Percentiles rank a stretch among this genome's conserved stretches.
These are phyloP conservation scores for Coniella lustricola DNA, from an alignment of 2,329 filamentous ascomycete genomes.

Conservation along the genomic window DNA sequence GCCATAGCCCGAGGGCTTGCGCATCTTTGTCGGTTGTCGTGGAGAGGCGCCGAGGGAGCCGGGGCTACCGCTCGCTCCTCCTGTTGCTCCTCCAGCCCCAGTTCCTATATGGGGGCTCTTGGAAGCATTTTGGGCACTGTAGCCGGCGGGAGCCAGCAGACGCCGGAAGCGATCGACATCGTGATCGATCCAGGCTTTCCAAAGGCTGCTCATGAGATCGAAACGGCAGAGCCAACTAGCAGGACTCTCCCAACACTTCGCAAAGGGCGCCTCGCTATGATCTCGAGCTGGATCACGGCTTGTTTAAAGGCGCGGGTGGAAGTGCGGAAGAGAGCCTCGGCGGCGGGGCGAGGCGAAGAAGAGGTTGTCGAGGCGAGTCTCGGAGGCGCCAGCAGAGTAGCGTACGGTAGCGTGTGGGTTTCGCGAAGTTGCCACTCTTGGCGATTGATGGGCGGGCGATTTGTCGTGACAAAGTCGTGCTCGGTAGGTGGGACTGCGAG, in stretches of 20 bases:
- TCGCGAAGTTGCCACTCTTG: conserved; percentile 1
- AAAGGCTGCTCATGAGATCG: conserved; percentile 75
- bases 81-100: conserved; percentile 15
- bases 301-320: conserved; percentile 71
- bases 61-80: conserved; percentile 28
- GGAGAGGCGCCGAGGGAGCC: conserved; percentile 41
- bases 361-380: not conserved
- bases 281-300: conserved; percentile 72
- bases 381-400: not conserved
- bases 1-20: conserved; percentile 46
- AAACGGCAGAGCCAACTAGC: conserved; percentile 34
- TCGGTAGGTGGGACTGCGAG: not conserved
- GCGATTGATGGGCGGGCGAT: not conserved
- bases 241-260: conserved; percentile 41
- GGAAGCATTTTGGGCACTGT: conserved; percentile 45
- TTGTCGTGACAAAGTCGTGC: too few relatives aligned
- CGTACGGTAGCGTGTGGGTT: not conserved
- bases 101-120: conserved; percentile 43
- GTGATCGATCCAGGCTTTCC: conserved; percentile 95
- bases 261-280: conserved; percentile 78
- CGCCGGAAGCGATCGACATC: conserved; percentile 93
- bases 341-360: not conserved
- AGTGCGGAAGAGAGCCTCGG: conserved; percentile 24
- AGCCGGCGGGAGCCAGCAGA: conserved; percentile 68
- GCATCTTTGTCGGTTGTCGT: conserved; percentile 39